A percentile compares a stretch with the other conserved stretches of the same genome.
Evolutionary conservation across 208 protist genomes (phyloP).

Genomic region (Acanthamoeba divionensis): DNA sequence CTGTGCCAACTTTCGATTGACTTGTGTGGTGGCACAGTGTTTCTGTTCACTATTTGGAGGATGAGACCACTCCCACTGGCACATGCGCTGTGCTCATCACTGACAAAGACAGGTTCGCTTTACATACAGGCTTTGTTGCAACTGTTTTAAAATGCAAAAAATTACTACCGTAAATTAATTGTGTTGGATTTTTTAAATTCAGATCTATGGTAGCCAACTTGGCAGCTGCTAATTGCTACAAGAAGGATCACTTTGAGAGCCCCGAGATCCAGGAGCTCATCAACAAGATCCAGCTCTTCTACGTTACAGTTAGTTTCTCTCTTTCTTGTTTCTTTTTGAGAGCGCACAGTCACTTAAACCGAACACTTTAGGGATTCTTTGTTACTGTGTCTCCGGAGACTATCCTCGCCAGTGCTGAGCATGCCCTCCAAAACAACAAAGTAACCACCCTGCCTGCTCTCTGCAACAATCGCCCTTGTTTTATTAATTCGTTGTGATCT

Average conservation of each 20-base stretch:
- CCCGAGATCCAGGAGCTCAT: slow-evolving; percentile 74
- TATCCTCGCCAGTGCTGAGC: slow-evolving; percentile 86
- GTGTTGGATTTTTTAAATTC: background rate
- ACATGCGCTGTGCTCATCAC: slow-evolving; percentile 95
- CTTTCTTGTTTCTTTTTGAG: background rate
- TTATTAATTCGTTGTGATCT: background rate
- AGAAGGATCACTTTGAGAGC: slow-evolving; percentile 84
- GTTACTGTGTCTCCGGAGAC: slow-evolving; percentile 90
- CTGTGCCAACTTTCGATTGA: background rate
- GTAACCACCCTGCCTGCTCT: slow-evolving; percentile 48
- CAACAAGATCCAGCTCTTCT: slow-evolving; percentile 69
- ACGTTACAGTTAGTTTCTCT: slow-evolving; percentile 47
- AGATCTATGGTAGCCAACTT: slow-evolving; percentile 95
- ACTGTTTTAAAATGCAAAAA: background rate
- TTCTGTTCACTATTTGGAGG: slow-evolving; percentile 84
- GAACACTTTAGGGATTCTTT: slow-evolving; percentile 88
- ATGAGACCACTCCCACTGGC: slow-evolving; percentile 88
- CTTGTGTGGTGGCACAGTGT: slow-evolving; percentile 63
- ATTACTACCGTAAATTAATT: background rate
- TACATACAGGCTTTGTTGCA: background rate
- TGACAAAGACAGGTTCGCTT: slow-evolving; percentile 82
- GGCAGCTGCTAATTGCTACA: slow-evolving; percentile 94
- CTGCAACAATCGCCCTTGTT: background rate
- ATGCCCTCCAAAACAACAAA: slow-evolving; percentile 85
- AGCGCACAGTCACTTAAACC: background rate